Evolutionary conservation across 495 filamentous ascomycete species (phyloP).

Genomic region (Penicillium herquei): DNA sequence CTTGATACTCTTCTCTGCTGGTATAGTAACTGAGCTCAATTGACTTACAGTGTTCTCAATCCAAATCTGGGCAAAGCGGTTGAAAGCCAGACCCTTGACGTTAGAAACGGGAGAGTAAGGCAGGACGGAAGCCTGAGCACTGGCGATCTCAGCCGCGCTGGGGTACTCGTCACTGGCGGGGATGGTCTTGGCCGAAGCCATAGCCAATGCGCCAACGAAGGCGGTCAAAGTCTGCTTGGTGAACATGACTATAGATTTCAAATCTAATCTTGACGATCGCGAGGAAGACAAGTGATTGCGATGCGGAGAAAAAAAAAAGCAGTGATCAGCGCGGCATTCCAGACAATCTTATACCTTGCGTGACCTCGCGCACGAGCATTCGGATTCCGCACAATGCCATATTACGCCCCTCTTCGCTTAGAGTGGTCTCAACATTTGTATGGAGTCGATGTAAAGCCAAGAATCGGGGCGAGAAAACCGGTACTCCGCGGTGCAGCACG

Average conservation of each 20-base stretch:
- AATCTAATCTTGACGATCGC: neutral
- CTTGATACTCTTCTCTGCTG: conserved; percentile 11
- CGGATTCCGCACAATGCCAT: neutral
- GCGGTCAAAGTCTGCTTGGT: conserved; percentile 22
- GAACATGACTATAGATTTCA: conserved; percentile 17
- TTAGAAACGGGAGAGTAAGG: conserved; percentile 55
- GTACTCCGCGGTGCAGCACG: neutral
- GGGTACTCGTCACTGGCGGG: conserved; percentile 24
- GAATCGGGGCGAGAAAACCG: neutral
- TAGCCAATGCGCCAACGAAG: conserved; percentile 23
- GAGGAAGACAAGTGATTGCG: neutral
- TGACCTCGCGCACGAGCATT: neutral
- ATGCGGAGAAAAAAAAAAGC: conserved; percentile 1
- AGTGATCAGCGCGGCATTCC: conserved; percentile 1
- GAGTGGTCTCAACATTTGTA: neutral
- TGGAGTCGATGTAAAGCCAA: too few species aligned
- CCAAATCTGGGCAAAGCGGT: conserved; percentile 68
- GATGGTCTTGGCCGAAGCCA: conserved; percentile 29
- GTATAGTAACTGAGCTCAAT: conserved; percentile 3
- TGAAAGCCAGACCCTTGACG: conserved; percentile 63
- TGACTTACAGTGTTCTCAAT: conserved; percentile 66
- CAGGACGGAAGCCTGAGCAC: conserved; percentile 28
- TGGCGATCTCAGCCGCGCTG: conserved; percentile 31
- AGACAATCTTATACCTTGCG: conserved; percentile 17
- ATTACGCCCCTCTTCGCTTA: neutral